phyloP scores from a whole-genome alignment of 2,329 filamentous ascomycete species.

The Elsinoe ampelina region DNA sequence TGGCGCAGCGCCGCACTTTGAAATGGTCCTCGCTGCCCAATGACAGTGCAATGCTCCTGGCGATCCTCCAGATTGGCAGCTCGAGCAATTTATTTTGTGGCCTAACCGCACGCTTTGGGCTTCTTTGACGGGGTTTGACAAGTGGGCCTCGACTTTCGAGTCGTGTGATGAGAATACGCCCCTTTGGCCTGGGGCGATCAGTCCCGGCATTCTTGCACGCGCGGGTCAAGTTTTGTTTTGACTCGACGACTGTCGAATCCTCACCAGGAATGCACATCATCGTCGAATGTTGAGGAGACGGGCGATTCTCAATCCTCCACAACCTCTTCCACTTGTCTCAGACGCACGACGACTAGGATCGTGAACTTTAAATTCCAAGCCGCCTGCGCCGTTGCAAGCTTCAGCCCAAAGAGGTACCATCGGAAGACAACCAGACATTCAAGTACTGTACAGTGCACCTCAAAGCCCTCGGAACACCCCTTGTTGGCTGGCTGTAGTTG shows the following conservation, averaged over 20 bases:
- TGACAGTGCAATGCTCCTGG: conserved; percentile 2
- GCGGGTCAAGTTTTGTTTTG: conserved; percentile 6
- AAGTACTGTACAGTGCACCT: conserved; percentile 5
- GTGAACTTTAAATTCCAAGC: conserved; percentile 2
- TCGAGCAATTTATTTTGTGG: conserved; percentile 6
- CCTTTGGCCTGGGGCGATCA: neutral
- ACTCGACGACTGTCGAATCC: neutral
- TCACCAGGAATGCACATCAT: neutral
- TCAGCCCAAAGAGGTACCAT: conserved; percentile 11
- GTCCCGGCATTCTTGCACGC: conserved; percentile 3
- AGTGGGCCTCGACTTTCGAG: conserved; percentile 7
- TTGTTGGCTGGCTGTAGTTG: neutral
- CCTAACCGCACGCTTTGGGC: neutral
- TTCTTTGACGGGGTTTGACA: conserved; percentile 5
- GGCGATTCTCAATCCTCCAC: neutral
- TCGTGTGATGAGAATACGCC: conserved; percentile 8
- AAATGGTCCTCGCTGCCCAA: neutral
- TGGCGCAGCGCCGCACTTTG: neutral
- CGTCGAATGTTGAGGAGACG: conserved; percentile 1
- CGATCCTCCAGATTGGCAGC: conserved; percentile 9
- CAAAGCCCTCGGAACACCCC: neutral
- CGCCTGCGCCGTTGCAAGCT: conserved; percentile 6
- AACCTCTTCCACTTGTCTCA: conserved; percentile 1
- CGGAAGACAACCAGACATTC: conserved; percentile 2
- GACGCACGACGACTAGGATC: conserved; percentile 3